phyloP scores from a whole-genome alignment of 345 rosid species.

The Eucalyptus dawsonii region DNA sequence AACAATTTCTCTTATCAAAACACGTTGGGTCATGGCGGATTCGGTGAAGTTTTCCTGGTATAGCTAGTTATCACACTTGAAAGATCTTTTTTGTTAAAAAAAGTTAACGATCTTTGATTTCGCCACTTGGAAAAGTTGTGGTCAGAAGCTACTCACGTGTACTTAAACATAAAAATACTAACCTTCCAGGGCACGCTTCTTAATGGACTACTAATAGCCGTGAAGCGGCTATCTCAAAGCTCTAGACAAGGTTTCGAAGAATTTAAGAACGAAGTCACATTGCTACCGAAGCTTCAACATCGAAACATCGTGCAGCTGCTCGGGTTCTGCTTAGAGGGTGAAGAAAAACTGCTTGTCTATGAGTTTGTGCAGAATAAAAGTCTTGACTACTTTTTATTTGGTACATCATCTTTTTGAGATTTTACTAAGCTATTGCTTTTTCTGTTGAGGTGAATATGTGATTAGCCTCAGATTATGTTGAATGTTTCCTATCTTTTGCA shows the following conservation, averaged over 20 bases:
- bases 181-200: constrained; percentile 14
- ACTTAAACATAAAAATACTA: not conserved
- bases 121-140: not conserved
- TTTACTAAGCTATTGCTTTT: not conserved
- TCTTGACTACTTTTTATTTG: not conserved
- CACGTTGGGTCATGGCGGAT: not conserved
- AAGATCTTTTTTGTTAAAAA: not conserved
- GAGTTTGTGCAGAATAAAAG: not conserved
- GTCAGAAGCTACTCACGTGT: not conserved
- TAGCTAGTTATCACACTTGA: not conserved
- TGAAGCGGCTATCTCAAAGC: constrained; percentile 19
- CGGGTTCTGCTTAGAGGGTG: not conserved
- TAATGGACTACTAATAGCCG: constrained; percentile 24
- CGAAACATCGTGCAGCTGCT: not conserved
- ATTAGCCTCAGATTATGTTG: not conserved
- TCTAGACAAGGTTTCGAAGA: constrained; percentile 20
- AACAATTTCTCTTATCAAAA: not conserved
- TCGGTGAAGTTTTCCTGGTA: not conserved
- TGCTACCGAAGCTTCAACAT: not conserved
- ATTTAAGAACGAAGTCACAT: not conserved
- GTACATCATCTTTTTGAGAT: not conserved
- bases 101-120: not conserved
- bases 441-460: not conserved
- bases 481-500: not conserved
- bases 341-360: not conserved